These are phyloP conservation scores for Wallacemonas collosoma DNA, from an alignment of 208 protist genomes.

Conservation along the genomic window DNA sequence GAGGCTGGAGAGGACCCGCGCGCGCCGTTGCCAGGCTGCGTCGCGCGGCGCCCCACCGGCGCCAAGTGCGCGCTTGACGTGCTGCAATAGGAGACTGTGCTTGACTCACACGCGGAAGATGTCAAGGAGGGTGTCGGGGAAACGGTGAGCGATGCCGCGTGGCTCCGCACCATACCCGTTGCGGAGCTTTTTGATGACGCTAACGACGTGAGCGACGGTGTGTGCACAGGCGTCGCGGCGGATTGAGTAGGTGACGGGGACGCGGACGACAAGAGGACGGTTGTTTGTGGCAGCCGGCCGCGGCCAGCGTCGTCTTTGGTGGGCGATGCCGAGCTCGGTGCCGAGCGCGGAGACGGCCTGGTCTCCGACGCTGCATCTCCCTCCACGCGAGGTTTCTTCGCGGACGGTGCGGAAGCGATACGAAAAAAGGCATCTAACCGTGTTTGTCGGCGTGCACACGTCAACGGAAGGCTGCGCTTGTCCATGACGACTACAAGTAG, in stretches of 20 bases:
- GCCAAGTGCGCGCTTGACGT: background rate
- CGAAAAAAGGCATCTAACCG: constrained; percentile 2
- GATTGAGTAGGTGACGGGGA: constrained; percentile 1
- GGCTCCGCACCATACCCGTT: background rate
- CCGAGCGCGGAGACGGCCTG: no score
- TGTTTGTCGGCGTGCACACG: background rate
- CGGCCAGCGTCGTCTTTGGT: no score
- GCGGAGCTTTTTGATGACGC: background rate
- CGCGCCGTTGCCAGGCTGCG: background rate
- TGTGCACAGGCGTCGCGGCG: background rate
- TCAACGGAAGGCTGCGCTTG: background rate
- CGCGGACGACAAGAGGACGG: background rate
- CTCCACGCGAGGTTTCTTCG: background rate
- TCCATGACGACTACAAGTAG: background rate
- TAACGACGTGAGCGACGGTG: background rate
- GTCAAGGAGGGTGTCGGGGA: background rate
- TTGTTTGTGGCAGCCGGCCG: background rate
- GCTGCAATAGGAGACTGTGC: constrained; percentile 11
- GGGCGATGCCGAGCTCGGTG: no score
- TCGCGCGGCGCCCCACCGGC: background rate
- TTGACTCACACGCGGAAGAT: background rate
- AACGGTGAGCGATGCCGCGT: background rate
- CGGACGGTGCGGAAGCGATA: background rate
- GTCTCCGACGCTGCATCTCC: no score
- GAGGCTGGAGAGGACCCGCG: background rate